These are phyloP conservation scores for Xylaria longipes DNA, from an alignment of 495 filamentous ascomycete species.

Conservation along the genomic window DNA sequence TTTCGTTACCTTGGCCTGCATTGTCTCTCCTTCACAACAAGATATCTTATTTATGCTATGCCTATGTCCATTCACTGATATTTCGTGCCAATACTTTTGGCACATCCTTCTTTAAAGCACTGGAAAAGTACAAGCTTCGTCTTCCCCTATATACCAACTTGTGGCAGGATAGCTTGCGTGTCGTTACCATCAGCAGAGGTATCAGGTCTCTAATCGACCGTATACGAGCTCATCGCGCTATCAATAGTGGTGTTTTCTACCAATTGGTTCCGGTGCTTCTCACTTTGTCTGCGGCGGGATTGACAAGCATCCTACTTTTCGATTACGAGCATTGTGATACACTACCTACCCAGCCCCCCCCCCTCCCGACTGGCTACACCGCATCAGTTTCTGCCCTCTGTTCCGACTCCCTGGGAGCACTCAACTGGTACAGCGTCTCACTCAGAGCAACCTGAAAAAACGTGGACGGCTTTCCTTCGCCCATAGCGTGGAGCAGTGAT, in stretches of 20 bases:
- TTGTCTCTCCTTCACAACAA: conserved; percentile 9
- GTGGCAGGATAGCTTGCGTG: conserved; percentile 6
- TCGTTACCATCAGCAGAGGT: neutral
- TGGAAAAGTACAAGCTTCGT: neutral
- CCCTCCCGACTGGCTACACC: conserved; percentile 17
- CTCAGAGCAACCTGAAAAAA: conserved; percentile 15
- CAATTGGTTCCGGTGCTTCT: neutral
- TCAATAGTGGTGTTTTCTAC: neutral
- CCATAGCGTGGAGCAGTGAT: conserved; percentile 19
- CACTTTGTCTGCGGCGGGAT: neutral
- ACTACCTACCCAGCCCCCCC: neutral
- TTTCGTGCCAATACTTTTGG: neutral
- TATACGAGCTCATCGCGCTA: conserved; percentile 1
- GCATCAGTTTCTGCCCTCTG: neutral
- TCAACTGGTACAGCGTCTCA: conserved; percentile 16
- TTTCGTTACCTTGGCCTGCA: neutral
- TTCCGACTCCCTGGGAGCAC: conserved; percentile 13
- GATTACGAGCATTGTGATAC: conserved; percentile 29
- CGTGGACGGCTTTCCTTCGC: conserved; percentile 23
- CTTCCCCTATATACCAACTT: neutral
- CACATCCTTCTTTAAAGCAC: neutral
- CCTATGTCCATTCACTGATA: neutral
- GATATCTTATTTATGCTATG: neutral
- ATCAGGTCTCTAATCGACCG: neutral
- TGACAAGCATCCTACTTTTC: conserved; percentile 14